Percentiles rank a stretch among this genome's conserved stretches.
Conservation (phyloP, 495 filamentous ascomycete genomes). For the Sabuloglossum arenarium region DNA sequence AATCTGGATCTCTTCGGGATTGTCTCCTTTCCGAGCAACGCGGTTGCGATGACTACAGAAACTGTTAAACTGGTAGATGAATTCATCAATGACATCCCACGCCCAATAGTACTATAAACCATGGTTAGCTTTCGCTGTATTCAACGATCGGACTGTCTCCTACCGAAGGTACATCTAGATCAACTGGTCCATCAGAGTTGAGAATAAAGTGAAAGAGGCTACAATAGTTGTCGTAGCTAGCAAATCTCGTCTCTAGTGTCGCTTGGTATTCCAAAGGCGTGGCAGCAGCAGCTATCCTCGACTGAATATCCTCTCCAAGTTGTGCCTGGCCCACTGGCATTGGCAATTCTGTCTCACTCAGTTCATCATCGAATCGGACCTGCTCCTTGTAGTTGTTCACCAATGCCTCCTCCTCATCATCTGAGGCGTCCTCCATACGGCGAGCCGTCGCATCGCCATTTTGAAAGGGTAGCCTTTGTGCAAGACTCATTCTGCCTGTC, state of each 20-base stretch:
- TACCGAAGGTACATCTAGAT: constrained; percentile 87
- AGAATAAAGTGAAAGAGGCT: constrained; percentile 96
- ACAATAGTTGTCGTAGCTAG: constrained; percentile 98
- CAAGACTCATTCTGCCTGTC: constrained; percentile 19
- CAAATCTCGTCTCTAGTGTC: constrained; percentile 83
- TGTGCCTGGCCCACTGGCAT: constrained; percentile 6
- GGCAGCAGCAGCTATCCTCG: constrained; percentile 70
- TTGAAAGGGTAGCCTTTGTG: constrained; percentile 17
- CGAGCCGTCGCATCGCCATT: constrained; percentile 14
- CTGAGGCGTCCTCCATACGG: constrained; percentile 53
- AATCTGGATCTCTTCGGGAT: constrained; percentile 73
- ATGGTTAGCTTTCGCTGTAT: not conserved
- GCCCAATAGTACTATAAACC: constrained; percentile 82
- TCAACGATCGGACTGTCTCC: constrained; percentile 1
- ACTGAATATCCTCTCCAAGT: constrained; percentile 58
- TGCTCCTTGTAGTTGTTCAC: constrained; percentile 90
- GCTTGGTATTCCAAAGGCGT: constrained; percentile 91
- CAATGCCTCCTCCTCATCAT: constrained; percentile 84
- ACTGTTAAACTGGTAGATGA: constrained; percentile 99
- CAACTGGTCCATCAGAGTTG: constrained; percentile 94
- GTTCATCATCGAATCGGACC: constrained; percentile 67
- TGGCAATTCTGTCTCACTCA: constrained; percentile 11
- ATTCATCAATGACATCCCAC: constrained; percentile 99
- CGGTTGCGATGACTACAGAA: constrained; percentile 92
- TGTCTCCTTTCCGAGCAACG: constrained; percentile 65